phyloP scores from a whole-genome alignment of 1,284 basidiomycete genomes.

The Volvariella volvacea region DNA sequence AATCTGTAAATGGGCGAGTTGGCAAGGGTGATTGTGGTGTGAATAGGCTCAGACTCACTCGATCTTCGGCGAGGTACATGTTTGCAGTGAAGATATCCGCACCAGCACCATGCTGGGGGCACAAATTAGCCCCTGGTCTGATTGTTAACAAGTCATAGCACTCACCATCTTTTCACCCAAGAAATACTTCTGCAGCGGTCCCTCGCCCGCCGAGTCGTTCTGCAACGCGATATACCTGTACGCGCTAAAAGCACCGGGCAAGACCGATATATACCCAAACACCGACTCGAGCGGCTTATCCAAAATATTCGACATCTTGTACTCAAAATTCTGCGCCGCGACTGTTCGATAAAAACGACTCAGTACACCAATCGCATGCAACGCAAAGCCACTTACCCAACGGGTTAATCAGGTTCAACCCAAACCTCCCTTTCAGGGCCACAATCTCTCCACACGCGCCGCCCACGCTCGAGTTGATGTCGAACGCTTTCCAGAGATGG shows the following conservation, averaged over 20 bases:
- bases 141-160: conserved; percentile 4
- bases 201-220: conserved; percentile 78
- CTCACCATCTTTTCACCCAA: conserved; percentile 83
- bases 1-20: conserved; percentile 44
- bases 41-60: conserved; percentile 34
- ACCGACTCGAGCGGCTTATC: conserved; percentile 85
- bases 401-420: conserved; percentile 75
- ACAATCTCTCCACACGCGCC: conserved; percentile 98
- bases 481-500: conserved; percentile 96
- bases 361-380: background rate
- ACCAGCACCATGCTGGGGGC: conserved; percentile 79
- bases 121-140: too few relatives aligned
- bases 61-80: conserved; percentile 93
- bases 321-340: conserved; percentile 93
- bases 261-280: conserved; percentile 89
- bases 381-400: conserved; percentile 41
- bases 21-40: conserved; percentile 2
- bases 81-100: conserved; percentile 91
- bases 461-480: conserved; percentile 92
- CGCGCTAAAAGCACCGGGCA: conserved; percentile 92
- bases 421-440: conserved; percentile 82
- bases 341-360: too few relatives aligned
- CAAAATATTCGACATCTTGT: conserved; percentile 93
- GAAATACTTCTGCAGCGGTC: conserved; percentile 92
- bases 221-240: conserved; percentile 89